Evolutionary conservation across 176 grass and related monocot species (phyloP), one percentile per base, ranked within the genome.

Genomic region (Pharus latifolius): DNA sequence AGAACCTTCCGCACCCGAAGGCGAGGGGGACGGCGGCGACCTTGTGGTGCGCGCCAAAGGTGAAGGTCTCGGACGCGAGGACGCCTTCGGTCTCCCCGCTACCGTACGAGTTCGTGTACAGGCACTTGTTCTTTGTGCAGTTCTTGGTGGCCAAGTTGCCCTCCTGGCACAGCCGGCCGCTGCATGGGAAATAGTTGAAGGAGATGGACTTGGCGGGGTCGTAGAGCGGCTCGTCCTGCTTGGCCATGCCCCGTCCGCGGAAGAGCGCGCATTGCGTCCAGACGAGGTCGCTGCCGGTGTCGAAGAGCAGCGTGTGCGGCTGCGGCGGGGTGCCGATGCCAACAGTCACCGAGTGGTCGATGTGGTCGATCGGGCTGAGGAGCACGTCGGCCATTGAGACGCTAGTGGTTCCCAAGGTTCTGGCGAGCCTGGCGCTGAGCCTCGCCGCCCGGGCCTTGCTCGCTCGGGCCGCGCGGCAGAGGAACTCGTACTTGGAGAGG

Each of bases 211-310:
- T 31, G 31, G 65, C 41, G 0, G 90, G 79, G 20, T 86, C 76
- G 33, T 81, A 94, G 31, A 83, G 42, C 9, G 79, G 75, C 45
- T 51, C 50, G 13, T 33, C 38, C 12, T 80, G 82, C 28, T 11
- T 5, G 52, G 33, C 79, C 6, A 33, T 1, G 10, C 63, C 1
- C 51, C 80, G 77, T 61, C 6, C 17, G 20, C 15, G 25, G 26
- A 64, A 74, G 25, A 88, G 76, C 29, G 63, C 63, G 75, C 90
- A 86, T 65, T 86, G 78, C 10, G 87, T 86, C 87, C 87, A 90
- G 41, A 86, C 44, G 41, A 83, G 83, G 65, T 58, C 50, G 40
- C 86, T 89, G 43, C 86, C 86, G 0, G 78, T 72, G 71, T 89
- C 86, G 2, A 86, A 19, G 67, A 86, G 24, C 11, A 86, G 46